A percentile compares a stretch with the other conserved stretches of the same genome.
These are phyloP conservation scores for Deinandra increscens DNA, from an alignment of 129 eudicot species.

Conservation along the genomic window DNA sequence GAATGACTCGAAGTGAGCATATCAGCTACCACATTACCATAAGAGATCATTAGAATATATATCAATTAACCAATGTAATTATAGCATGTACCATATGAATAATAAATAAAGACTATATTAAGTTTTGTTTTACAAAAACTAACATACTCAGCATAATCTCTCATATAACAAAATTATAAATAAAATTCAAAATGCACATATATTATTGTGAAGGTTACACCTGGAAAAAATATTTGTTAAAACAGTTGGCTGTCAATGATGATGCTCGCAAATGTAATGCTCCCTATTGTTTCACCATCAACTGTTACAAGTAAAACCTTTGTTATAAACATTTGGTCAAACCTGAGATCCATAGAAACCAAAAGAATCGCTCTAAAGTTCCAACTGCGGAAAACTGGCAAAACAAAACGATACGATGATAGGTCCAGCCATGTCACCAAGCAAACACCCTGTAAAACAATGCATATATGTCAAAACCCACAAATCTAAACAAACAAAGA, in stretches of 20 bases:
- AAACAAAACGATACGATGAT: constrained; percentile 52
- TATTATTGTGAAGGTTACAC: constrained; percentile 24
- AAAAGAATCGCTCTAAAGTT: constrained; percentile 25
- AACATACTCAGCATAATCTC: too few relatives aligned
- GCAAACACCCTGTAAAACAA: constrained; percentile 62
- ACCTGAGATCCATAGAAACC: constrained; percentile 3
- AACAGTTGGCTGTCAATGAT: constrained; percentile 3
- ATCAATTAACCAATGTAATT: too few relatives aligned
- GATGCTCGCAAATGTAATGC: background rate
- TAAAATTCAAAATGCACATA: constrained; percentile 14
- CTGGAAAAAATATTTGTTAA: constrained; percentile 1
- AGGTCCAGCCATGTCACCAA: constrained; percentile 88
- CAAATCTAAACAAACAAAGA: too few relatives aligned
- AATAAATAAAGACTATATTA: too few relatives aligned
- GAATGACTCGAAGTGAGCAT: too few relatives aligned
- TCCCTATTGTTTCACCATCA: background rate
- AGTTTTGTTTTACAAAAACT: too few relatives aligned
- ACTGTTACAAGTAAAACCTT: constrained; percentile 14
- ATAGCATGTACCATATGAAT: too few relatives aligned
- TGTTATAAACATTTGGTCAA: background rate
- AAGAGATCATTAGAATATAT: too few relatives aligned
- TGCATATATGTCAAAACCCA: background rate
- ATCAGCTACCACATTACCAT: too few relatives aligned
- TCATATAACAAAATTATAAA: background rate
- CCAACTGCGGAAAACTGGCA: constrained; percentile 31